Evolutionary conservation across 148 eudicot species (phyloP).

Genomic region (Pharnaceum exiguum): DNA sequence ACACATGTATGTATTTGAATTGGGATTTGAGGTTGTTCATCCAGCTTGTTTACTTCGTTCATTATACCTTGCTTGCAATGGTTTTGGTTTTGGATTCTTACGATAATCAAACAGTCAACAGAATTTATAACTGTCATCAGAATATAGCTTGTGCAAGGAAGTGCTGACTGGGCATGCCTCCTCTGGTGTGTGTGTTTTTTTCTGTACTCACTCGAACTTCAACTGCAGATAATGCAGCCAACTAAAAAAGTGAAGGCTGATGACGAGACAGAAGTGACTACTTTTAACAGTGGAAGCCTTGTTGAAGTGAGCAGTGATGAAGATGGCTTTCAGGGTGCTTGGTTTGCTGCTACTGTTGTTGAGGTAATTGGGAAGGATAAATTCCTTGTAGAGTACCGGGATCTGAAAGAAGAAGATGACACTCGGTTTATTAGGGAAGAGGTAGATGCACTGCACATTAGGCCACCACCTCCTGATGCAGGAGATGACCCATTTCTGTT

Average conservation of each 20-base stretch:
- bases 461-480: conserved; percentile 68
- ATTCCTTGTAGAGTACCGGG: conserved; percentile 56
- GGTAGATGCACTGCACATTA: conserved; percentile 51
- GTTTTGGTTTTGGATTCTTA: no score
- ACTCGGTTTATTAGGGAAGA: conserved; percentile 58
- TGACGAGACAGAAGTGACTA: conserved; percentile 17
- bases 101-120: no score
- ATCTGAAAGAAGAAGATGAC: conserved; percentile 61
- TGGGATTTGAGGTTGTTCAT: no score
- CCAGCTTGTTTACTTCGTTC: no score
- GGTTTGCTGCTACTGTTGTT: conserved; percentile 71
- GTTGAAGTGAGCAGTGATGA: conserved; percentile 87
- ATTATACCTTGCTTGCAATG: no score
- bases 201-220: conserved; percentile 4
- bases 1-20: no score
- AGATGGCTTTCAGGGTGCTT: conserved; percentile 85
- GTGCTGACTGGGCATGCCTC: no score
- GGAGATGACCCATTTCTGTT: conserved; percentile 34
- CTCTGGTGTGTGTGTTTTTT: no score
- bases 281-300: conserved; percentile 32
- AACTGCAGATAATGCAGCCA: conserved; percentile 18
- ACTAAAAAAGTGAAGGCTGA: conserved; percentile 8
- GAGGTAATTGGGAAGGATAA: conserved; percentile 31
- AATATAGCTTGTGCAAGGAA: no score
- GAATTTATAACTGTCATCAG: no score